Evolutionary conservation across 2,329 filamentous ascomycete species (phyloP).

Genomic region (Malbranchea zuffiana): DNA sequence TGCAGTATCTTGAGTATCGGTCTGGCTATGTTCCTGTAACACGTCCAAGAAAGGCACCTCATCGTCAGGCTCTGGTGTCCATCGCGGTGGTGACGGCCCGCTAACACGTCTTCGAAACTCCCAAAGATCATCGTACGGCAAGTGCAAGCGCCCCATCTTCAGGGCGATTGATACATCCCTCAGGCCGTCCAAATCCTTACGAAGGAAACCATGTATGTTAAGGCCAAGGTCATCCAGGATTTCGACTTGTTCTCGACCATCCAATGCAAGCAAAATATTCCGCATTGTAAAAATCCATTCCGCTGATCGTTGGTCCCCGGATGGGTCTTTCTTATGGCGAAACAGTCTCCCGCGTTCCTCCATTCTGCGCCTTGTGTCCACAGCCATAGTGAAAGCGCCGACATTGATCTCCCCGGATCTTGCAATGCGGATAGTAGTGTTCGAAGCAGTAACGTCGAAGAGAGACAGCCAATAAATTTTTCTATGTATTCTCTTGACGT

Average conservation of each 20-base stretch:
- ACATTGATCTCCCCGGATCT: conserved; percentile 78
- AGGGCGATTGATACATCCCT: conserved; percentile 81
- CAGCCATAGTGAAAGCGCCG: conserved; percentile 70
- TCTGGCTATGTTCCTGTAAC: conserved; percentile 58
- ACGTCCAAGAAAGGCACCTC: conserved; percentile 60
- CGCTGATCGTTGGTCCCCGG: conserved; percentile 58
- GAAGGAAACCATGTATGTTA: conserved; percentile 84
- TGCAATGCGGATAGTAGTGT: conserved; percentile 63
- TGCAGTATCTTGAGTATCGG: conserved; percentile 55
- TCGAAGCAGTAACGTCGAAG: conserved; percentile 77
- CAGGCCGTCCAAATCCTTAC: conserved; percentile 73
- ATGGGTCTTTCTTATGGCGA: conserved; percentile 59
- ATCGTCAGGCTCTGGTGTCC: conserved; percentile 22
- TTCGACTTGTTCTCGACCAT: conserved; percentile 75
- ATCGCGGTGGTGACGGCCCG: conserved; percentile 18
- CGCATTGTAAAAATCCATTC: conserved; percentile 87
- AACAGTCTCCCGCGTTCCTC: conserved; percentile 85
- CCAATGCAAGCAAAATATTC: conserved; percentile 78
- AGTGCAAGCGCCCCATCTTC: conserved; percentile 79
- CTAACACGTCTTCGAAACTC: conserved; percentile 30
- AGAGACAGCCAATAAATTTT: conserved; percentile 80
- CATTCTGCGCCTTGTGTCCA: conserved; percentile 85
- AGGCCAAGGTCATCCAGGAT: conserved; percentile 77
- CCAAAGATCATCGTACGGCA: conserved; percentile 79
- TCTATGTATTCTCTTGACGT: conserved; percentile 72